Evolutionary conservation across 768 basidiomycete species (phyloP).

Genomic region (Termitomyces sp.): DNA sequence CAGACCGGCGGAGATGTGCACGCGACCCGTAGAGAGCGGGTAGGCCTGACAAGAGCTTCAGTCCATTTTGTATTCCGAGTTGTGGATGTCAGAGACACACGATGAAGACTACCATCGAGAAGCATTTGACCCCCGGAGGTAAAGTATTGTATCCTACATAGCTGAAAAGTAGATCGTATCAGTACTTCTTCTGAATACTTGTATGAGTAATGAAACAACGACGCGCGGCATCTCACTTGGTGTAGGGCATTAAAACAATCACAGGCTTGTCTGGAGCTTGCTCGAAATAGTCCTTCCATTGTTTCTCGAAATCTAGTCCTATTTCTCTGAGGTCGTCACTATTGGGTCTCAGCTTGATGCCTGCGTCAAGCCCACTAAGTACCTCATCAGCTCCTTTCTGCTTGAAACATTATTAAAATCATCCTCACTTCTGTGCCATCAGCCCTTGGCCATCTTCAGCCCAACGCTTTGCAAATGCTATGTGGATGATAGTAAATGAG

Average conservation of each 20-base stretch:
- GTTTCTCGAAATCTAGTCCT: slow-evolving; percentile 38
- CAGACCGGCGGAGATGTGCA: slow-evolving; percentile 40
- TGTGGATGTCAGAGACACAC: slow-evolving; percentile 19
- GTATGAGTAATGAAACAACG: too few species aligned
- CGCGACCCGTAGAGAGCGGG: slow-evolving; percentile 41
- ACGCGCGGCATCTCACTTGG: slow-evolving; percentile 28
- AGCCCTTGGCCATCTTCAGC: slow-evolving; percentile 17
- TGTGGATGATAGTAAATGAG: background rate
- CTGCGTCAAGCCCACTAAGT: slow-evolving; percentile 41
- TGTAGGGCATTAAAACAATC: slow-evolving; percentile 30
- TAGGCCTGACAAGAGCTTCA: slow-evolving; percentile 27
- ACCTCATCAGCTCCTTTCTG: background rate
- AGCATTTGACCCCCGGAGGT: slow-evolving; percentile 19
- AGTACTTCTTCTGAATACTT: too few species aligned
- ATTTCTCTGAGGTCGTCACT: slow-evolving; percentile 42
- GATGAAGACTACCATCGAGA: slow-evolving; percentile 11
- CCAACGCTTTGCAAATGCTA: slow-evolving; percentile 14
- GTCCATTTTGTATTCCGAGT: background rate
- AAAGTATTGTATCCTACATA: slow-evolving; percentile 9
- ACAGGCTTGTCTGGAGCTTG: slow-evolving; percentile 55
- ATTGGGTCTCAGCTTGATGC: slow-evolving; percentile 10
- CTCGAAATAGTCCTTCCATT: slow-evolving; percentile 48
- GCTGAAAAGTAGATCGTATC: slow-evolving; percentile 4
- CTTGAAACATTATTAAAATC: background rate
- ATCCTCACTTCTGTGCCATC: slow-evolving; percentile 46